These are phyloP conservation scores for Tulasnella sp. DNA, from an alignment of 768 basidiomycete species.

Conservation along the genomic window DNA sequence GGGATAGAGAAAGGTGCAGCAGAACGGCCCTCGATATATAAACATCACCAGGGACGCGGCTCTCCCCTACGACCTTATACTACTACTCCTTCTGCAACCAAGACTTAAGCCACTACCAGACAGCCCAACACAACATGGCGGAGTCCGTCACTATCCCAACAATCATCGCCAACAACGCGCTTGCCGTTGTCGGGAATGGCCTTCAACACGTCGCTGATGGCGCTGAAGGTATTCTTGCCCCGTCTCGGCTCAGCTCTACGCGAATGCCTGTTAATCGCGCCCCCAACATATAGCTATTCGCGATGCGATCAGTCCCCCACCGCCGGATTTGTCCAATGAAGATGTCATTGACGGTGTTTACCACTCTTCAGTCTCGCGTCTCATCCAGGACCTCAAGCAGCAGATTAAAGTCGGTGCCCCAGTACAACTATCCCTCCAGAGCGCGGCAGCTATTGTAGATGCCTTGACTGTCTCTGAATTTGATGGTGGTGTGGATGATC, in stretches of 20 bases:
- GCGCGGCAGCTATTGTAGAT: not conserved
- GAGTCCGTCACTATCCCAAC: not conserved
- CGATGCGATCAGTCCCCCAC: too few species aligned
- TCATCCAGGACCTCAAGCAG: not conserved
- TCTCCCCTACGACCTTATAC: too few species aligned
- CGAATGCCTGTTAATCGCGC: too few species aligned
- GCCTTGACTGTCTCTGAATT: not conserved
- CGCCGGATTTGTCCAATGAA: not conserved
- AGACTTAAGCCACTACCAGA: too few species aligned
- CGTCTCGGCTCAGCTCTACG: not conserved
- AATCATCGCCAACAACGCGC: not conserved
- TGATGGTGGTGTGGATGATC: slow-evolving; percentile 47
- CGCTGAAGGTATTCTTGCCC: not conserved
- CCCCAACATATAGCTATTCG: too few species aligned
- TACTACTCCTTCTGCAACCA: too few species aligned
- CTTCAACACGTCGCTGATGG: not conserved
- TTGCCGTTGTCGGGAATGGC: not conserved
- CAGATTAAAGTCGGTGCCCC: slow-evolving; percentile 8
- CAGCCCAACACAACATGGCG: not conserved
- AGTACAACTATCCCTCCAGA: not conserved
- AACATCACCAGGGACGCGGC: too few species aligned
- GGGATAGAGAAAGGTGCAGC: too few species aligned
- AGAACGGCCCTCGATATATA: too few species aligned
- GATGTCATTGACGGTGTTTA: slow-evolving; percentile 3
- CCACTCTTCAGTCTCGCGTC: not conserved